phyloP scores from a whole-genome alignment of 2,329 filamentous ascomycete species.

The Alternaria hordeiaustralica region DNA sequence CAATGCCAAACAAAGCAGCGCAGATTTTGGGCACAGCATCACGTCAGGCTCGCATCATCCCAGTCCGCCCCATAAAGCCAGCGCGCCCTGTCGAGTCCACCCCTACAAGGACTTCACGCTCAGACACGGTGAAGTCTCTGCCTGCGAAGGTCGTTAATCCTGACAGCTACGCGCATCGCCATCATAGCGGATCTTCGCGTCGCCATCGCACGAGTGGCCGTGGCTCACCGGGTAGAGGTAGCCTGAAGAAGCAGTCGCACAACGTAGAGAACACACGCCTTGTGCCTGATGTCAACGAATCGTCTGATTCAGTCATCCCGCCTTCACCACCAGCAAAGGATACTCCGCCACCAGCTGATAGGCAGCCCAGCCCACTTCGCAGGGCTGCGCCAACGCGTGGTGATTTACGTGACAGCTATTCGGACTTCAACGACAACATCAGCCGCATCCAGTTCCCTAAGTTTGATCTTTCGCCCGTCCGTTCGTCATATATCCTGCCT shows the following conservation, averaged over 20 bases:
- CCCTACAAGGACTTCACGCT: constrained; percentile 23
- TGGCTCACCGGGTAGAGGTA: constrained; percentile 15
- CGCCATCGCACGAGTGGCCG: constrained; percentile 6
- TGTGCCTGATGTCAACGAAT: background rate
- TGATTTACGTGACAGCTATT: constrained; percentile 24
- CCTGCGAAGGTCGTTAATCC: constrained; percentile 27
- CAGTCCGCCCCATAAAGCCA: constrained; percentile 24
- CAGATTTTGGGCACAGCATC: constrained; percentile 44
- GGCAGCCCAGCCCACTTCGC: constrained; percentile 26
- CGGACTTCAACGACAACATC: constrained; percentile 5
- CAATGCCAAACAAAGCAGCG: constrained; percentile 36
- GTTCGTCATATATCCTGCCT: constrained; percentile 15
- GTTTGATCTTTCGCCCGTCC: constrained; percentile 21
- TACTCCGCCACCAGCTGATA: constrained; percentile 39
- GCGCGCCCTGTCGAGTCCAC: constrained; percentile 10
- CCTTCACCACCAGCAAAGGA: constrained; percentile 55
- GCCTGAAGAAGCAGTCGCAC: constrained; percentile 3
- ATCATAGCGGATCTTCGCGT: background rate
- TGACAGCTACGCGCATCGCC: constrained; percentile 14
- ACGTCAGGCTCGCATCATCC: constrained; percentile 19
- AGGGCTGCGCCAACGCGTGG: constrained; percentile 18
- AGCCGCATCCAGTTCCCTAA: constrained; percentile 19
- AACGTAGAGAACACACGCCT: constrained; percentile 7
- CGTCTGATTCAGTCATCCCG: constrained; percentile 26
- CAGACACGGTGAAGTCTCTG: constrained; percentile 36